Base-by-base conservation (phyloP, 345 rosid genomes). In the Eucalyptus curtisii region DNA sequence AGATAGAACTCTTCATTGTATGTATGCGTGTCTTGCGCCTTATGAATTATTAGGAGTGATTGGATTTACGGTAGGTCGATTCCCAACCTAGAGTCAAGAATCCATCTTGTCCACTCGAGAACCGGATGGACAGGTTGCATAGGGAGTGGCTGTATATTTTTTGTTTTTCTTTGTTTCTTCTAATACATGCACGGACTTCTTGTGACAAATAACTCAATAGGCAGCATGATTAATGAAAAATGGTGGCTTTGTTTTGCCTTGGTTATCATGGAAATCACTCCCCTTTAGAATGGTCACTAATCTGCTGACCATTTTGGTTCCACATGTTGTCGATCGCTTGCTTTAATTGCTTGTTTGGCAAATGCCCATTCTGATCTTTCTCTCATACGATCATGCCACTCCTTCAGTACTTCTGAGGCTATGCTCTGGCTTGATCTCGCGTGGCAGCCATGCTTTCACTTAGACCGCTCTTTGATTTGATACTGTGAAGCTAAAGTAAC, bases 41-140 rank as follows among this genome's bases (percentile, higher is more conserved):
- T 13, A 64, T 7, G 5, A 14, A 59, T 27, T 59, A 27, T 25
- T 59, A 59, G n/a, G 66, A 27, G 16, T 12, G 31, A 27, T 59
- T 7, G 15, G 7, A 3, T 55, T 24, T 24, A 55, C 0, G 1
- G 31, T 59, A 27, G 1, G 14, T 57, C 2, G 1, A 11, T 25
- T 57, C n/a, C 10, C n/a, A 57, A 25, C 0, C 4, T 25, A 57
- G 7, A 25, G 5, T 3, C 3, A 57, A 27, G 64, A 57, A 0
- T 10, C 13, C n/a, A 57, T 57, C n/a, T 25, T 57, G 64, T 57
- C n/a, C 64, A 57, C 3, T 11, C 1, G 2, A 57, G 64, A 57
- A 25, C 3, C 2, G 7, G 3, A 27, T 0, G 1, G 7, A 57
- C 2, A 25, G 3, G 64, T 25, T 57, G 31, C n/a, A 57, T 0